Evolutionary conservation across 2,329 filamentous ascomycete genomes (phyloP).

Genomic region (Teratosphaeria gauchensis): DNA sequence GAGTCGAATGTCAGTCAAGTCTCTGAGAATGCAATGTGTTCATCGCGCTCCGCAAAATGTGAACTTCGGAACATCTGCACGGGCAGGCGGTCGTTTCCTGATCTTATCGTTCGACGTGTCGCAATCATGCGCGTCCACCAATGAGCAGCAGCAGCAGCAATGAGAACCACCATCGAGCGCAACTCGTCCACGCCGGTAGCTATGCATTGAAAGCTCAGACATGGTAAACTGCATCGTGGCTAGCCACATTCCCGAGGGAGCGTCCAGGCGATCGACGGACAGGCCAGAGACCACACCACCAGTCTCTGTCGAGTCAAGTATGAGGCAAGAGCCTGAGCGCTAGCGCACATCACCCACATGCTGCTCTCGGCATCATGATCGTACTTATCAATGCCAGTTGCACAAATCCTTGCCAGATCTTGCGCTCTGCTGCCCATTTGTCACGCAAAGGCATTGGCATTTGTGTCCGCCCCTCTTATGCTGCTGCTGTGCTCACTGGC

Average conservation of each 20-base stretch:
- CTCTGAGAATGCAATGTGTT: constrained; percentile 5
- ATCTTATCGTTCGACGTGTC: background rate
- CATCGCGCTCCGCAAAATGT: background rate
- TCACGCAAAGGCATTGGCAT: background rate
- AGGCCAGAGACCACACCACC: background rate
- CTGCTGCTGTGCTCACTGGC: constrained; percentile 9
- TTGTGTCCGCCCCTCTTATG: background rate
- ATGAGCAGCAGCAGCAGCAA: constrained; percentile 5
- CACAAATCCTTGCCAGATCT: background rate
- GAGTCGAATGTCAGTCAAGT: constrained; percentile 52
- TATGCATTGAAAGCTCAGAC: background rate
- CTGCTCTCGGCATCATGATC: background rate
- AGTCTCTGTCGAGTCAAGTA: background rate
- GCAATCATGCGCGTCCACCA: background rate
- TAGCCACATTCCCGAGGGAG: background rate
- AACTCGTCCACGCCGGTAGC: background rate
- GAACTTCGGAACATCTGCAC: background rate
- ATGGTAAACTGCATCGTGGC: background rate
- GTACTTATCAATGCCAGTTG: background rate
- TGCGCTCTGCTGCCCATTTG: background rate
- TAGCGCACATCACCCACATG: background rate
- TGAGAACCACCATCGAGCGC: background rate
- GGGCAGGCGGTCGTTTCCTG: background rate
- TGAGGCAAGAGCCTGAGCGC: background rate
- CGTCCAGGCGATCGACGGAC: background rate